phyloP scores from a whole-genome alignment of 768 basidiomycete genomes.

The Roridomyces roridus region DNA sequence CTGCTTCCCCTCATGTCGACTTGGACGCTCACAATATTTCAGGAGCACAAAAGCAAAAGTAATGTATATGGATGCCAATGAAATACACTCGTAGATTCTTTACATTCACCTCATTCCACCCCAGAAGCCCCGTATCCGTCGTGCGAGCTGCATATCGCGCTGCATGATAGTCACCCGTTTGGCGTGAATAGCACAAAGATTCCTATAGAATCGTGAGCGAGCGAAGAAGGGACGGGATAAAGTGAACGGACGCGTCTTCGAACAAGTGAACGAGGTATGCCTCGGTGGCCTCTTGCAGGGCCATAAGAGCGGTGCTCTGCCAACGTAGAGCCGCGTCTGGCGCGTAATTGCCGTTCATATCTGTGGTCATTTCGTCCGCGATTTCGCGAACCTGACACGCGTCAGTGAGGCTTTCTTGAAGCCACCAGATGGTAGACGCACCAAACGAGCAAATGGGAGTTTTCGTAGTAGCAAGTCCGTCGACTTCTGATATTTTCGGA shows the following conservation, averaged over 20 bases:
- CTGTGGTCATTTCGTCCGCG: conserved; percentile 87
- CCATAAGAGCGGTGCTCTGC: conserved; percentile 94
- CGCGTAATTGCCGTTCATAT: conserved; percentile 64
- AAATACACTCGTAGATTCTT: conserved; percentile 18
- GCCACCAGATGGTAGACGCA: conserved; percentile 45
- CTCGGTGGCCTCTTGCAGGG: conserved; percentile 96
- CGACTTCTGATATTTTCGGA: conserved; percentile 92
- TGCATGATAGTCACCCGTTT: conserved; percentile 99
- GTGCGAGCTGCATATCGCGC: conserved; percentile 93
- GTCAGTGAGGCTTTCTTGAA: not conserved
- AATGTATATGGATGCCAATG: conserved; percentile 1
- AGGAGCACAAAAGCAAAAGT: no score
- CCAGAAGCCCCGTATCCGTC: conserved; percentile 93
- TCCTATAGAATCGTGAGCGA: conserved; percentile 52
- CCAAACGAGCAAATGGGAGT: conserved; percentile 91
- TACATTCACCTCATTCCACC: conserved; percentile 65
- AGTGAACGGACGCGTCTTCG: conserved; percentile 89
- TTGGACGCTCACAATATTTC: no score
- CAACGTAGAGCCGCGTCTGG: conserved; percentile 73
- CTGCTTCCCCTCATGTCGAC: not conserved
- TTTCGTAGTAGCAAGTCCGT: conserved; percentile 89
- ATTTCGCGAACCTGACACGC: conserved; percentile 89
- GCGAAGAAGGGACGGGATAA: conserved; percentile 1
- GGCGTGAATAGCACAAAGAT: conserved; percentile 96
- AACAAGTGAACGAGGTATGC: conserved; percentile 95